Base-by-base conservation (phyloP, 202 grass and related monocot species). In the Panicum hallii region DNA sequence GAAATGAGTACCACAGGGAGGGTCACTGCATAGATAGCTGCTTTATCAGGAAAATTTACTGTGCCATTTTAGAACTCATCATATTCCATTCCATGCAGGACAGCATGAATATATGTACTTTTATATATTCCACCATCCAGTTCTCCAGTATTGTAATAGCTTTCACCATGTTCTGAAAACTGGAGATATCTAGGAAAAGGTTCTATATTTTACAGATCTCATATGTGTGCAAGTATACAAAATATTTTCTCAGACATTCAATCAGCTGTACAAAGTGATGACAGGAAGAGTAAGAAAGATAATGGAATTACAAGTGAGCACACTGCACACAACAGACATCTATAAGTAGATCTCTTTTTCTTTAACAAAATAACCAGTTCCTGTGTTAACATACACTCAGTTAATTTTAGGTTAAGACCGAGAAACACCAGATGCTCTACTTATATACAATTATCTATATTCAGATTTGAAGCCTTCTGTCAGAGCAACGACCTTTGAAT, bases 401-500 rank as follows among this genome's bases (percentile, higher is more conserved):
- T 72, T 61, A 84, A 79, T 73, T 57, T 73, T 57, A 85, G 76
- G 28, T 50, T 26, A n/a, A 76, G 52, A 87, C 79, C 32, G 5
- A 83, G 45, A 87, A 87, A 76, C 54, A 92, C 9, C 7, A 70
- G 62, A 19, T 86, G 56, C 38, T 72, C 61, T 56, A 83, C 62
- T 47, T 79, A 49, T 89, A 79, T 46, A 82, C 72, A 78, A 67
- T 81, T 89, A 97, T 74, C 72, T 87, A 83, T 92, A 89, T 43
- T 87, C 82, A 89, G 93, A 97, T 91, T 78, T 94, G 80, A 99
- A 99, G 64, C 97, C 97, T 87, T 99, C 97, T 83, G 97, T 97
- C 36, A 97, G 91, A 78, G 93, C 91, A 88, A 91, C 84, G 62
- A 94, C 74, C 68, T 94, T 99, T 1, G 91, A 87, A 82, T 89